Evolutionary conservation across 805 yeast genomes (phyloP), one percentile per base, ranked within the genome.

Genomic region (Suhomyces emberorum): DNA sequence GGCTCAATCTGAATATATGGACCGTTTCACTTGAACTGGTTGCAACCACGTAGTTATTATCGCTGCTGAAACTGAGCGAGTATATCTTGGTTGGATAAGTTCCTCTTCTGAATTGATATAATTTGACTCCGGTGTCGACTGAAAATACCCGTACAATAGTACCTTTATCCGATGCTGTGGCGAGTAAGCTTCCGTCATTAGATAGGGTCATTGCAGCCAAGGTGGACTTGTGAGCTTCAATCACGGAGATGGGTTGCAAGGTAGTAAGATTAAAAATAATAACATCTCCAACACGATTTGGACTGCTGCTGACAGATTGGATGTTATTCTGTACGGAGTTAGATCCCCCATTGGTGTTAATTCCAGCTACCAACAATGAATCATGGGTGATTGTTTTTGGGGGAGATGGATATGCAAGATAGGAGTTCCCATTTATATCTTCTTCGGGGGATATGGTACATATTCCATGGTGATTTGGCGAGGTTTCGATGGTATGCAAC

Each of bases 21-120:
- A 93, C 89, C 0, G 99, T 93, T 29, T 86, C 95, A 15, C 95
- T 87, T 2, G 95, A 79, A 18, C 95, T 83, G 8, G 91, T 78
- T 17, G 91, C 96, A n/a, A 87, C 76, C 20, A 93, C 65, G 43
- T 83, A 76, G 11, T 71, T 70, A 41, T 84, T 81, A 44, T 84
- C 83, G 17, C 70, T 64, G 43, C 87, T 83, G 61, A 93, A 93
- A 24, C 77, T 71, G 45, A 93, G 67, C 8, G 95, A 82, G 49
- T 77, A 79, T 12, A 93, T 85, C 43, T 70, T 74, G 2, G 97
- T 85, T 3, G 87, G 85, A 54, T 89, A 89, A 2, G 91, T 79
- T 1, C 96, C 96, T 48, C 96, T 66, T 45, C 96, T 70, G 57
- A 85, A 86, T 57, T 88, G 91, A 41, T 70, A 76, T 12, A 85